These are phyloP conservation scores for Sclerotinia spermophila DNA, from an alignment of 2,329 filamentous ascomycete species.

Conservation along the genomic window DNA sequence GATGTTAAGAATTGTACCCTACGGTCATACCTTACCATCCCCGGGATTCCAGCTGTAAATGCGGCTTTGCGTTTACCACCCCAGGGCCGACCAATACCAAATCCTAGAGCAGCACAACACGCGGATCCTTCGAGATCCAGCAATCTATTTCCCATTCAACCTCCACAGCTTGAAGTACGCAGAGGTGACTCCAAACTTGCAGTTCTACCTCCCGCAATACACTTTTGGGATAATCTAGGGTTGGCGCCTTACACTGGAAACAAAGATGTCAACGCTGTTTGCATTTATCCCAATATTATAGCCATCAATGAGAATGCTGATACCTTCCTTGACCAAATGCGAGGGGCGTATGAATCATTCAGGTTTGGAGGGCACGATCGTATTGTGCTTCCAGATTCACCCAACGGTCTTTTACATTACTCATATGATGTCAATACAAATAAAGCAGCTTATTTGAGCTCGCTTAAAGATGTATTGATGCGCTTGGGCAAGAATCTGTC, in stretches of 20 bases:
- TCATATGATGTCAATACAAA: conserved; percentile 28
- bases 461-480: conserved; percentile 33
- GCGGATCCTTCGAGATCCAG: conserved; percentile 42
- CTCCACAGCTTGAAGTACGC: conserved; percentile 69
- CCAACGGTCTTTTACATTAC: conserved; percentile 33
- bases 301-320: conserved; percentile 59
- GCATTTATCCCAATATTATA: conserved; percentile 64
- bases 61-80: conserved; percentile 48
- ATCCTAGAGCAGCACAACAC: conserved; percentile 25
- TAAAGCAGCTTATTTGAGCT: conserved; percentile 25
- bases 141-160: conserved; percentile 59
- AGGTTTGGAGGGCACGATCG: conserved; percentile 64
- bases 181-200: conserved; percentile 67
- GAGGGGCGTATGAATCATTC: conserved; percentile 68
- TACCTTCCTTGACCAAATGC: conserved; percentile 64
- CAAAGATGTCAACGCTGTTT: conserved; percentile 69
- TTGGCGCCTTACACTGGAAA: conserved; percentile 65
- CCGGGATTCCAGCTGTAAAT: conserved; percentile 52
- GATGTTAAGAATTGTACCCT: conserved; percentile 43
- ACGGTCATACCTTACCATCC: conserved; percentile 53
- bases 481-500: conserved; percentile 35
- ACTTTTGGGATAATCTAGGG: conserved; percentile 79
- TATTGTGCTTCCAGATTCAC: conserved; percentile 40
- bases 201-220: conserved; percentile 67
- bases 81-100: conserved; percentile 29